phyloP scores from a whole-genome alignment of 2,329 filamentous ascomycete species.

The Ophiostoma ulmi region DNA sequence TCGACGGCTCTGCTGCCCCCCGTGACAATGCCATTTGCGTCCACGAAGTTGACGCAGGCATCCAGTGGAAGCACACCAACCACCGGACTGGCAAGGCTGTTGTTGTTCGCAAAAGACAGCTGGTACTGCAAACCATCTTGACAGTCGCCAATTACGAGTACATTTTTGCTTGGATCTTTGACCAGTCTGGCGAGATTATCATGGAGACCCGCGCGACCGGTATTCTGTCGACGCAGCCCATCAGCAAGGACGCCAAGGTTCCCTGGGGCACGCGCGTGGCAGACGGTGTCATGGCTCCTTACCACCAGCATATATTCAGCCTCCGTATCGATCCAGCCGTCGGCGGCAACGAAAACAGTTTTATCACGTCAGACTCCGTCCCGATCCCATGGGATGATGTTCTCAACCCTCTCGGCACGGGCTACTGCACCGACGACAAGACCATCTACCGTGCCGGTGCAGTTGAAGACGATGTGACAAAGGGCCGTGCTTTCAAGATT shows the following conservation, averaged over 20 bases:
- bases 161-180: constrained; percentile 49
- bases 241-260: constrained; percentile 50
- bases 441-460: constrained; percentile 41
- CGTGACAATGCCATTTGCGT: constrained; percentile 50
- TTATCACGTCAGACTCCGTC: constrained; percentile 39
- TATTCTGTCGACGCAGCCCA: constrained; percentile 56
- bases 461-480: constrained; percentile 44
- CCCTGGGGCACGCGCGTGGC: constrained; percentile 58
- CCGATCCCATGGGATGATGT: constrained; percentile 38
- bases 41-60: constrained; percentile 41
- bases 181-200: constrained; percentile 56
- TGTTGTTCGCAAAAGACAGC: constrained; percentile 53
- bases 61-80: constrained; percentile 69
- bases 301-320: constrained; percentile 66
- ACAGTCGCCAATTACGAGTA: constrained; percentile 68
- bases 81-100: constrained; percentile 57
- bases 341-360: constrained; percentile 43
- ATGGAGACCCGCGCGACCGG: constrained; percentile 62
- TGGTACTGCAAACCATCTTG: constrained; percentile 64
- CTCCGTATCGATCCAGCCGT: constrained; percentile 60
- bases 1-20: not conserved
- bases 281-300: constrained; percentile 59
- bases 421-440: constrained; percentile 40
- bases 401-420: constrained; percentile 48
- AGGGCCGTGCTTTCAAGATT: constrained; percentile 45